Conservation (phyloP, 192 early-diverging fungal genomes). For the Entomortierella beljakovae region DNA sequence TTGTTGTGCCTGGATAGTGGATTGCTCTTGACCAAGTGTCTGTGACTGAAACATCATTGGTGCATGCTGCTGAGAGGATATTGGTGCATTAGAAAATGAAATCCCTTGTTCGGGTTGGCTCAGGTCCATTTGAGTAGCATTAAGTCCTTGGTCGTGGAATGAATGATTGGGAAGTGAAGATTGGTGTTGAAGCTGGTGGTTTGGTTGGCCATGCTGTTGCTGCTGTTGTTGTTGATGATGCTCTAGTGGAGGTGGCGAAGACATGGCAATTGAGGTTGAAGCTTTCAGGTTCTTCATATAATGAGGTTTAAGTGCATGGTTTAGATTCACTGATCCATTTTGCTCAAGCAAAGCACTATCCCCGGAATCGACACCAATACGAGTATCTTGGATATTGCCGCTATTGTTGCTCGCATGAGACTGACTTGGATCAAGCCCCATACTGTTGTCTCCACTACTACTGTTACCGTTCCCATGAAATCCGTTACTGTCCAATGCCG, state of each 20-base stretch:
- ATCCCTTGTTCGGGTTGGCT: slow-evolving; percentile 2
- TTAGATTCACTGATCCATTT: slow-evolving; percentile 18
- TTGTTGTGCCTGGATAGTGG: slow-evolving; percentile 1
- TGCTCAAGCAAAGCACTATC: slow-evolving; percentile 9
- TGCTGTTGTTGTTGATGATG: slow-evolving; percentile 11
- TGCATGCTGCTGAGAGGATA: slow-evolving; percentile 8
- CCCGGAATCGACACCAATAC: not conserved
- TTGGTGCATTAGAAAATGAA: not conserved
- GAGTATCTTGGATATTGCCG: slow-evolving; percentile 6
- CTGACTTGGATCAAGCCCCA: not conserved
- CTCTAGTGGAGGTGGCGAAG: not conserved
- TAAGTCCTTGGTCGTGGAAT: slow-evolving; percentile 18
- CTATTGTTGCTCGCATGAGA: slow-evolving; percentile 3
- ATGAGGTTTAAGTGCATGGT: slow-evolving; percentile 33
- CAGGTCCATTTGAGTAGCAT: slow-evolving; percentile 22
- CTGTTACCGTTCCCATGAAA: slow-evolving; percentile 12
- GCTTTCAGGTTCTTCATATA: slow-evolving; percentile 39
- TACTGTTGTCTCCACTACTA: slow-evolving; percentile 2
- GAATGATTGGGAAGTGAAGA: not conserved
- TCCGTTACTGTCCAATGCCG: slow-evolving; percentile 11
- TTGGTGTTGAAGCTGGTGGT: slow-evolving; percentile 24
- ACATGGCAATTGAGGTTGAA: slow-evolving; percentile 8
- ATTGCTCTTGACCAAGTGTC: slow-evolving; percentile 3
- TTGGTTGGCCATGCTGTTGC: slow-evolving; percentile 15
- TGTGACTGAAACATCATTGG: slow-evolving; percentile 12